A percentile compares a stretch with the other conserved stretches of the same genome.
These are phyloP conservation scores for Neoboletus subvelutipes DNA, from an alignment of 768 basidiomycete genomes.

Conservation along the genomic window DNA sequence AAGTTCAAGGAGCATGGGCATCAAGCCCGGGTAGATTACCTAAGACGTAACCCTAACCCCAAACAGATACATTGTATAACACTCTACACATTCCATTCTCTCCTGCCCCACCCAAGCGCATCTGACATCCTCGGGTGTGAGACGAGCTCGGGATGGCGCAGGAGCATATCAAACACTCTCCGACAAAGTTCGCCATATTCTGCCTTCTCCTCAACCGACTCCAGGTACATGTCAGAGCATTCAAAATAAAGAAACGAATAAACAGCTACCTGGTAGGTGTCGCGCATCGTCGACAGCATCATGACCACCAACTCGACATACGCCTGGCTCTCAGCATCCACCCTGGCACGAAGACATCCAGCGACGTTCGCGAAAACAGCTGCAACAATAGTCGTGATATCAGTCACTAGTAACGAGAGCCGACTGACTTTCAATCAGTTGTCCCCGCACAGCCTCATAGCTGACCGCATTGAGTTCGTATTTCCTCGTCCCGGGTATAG, in stretches of 20 bases:
- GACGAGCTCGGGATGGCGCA: constrained; percentile 32
- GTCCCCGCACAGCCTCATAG: constrained; percentile 35
- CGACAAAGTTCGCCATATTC: constrained; percentile 38
- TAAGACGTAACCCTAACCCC: constrained; percentile 32
- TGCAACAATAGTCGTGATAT: constrained; percentile 26
- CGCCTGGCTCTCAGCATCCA: constrained; percentile 36
- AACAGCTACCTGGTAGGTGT: constrained; percentile 41
- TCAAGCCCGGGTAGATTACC: constrained; percentile 16
- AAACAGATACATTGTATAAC: neutral
- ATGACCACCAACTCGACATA: constrained; percentile 42
- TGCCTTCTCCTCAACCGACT: constrained; percentile 21
- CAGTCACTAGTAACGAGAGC: constrained; percentile 4
- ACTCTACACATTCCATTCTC: constrained; percentile 7
- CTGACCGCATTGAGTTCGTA: constrained; percentile 33
- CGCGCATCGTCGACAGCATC: constrained; percentile 54
- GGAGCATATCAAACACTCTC: constrained; percentile 30
- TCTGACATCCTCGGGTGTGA: constrained; percentile 33
- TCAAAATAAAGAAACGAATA: neutral
- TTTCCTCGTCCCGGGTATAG: constrained; percentile 21
- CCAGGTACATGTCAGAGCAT: constrained; percentile 8
- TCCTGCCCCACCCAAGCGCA: constrained; percentile 33
- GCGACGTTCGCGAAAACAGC: constrained; percentile 48
- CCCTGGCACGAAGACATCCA: constrained; percentile 32
- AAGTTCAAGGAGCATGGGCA: neutral
- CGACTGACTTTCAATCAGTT: constrained; percentile 40